A percentile compares a stretch with the other conserved stretches of the same genome.
Conservation (phyloP, 768 basidiomycete genomes). For the Sistotremastrum suecicum region DNA sequence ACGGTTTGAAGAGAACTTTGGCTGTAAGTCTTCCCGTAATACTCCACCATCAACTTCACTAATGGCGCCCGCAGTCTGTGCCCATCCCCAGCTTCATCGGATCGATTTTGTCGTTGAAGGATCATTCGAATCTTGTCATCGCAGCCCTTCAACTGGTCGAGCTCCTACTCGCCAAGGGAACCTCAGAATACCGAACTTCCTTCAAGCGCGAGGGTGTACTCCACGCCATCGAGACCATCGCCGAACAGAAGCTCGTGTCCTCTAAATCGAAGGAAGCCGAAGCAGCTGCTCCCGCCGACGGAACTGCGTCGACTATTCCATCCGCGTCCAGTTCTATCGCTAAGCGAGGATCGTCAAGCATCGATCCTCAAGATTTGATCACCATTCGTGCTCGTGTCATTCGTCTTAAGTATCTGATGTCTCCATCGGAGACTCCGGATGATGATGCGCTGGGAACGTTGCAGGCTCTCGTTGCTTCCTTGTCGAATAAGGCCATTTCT, state of each 20-base stretch:
- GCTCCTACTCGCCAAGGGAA: slow-evolving; percentile 71
- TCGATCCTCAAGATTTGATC: slow-evolving; percentile 83
- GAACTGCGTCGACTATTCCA: slow-evolving; percentile 15
- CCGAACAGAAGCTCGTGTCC: slow-evolving; percentile 45
- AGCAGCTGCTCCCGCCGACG: slow-evolving; percentile 26
- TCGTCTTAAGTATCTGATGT: slow-evolving; percentile 57
- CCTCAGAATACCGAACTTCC: slow-evolving; percentile 70
- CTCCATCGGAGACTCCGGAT: slow-evolving; percentile 22
- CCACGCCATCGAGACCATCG: slow-evolving; percentile 78
- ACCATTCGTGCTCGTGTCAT: slow-evolving; percentile 86
- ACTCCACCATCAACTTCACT: slow-evolving; percentile 3
- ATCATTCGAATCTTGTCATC: slow-evolving; percentile 76
- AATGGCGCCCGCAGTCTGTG: slow-evolving; percentile 45
- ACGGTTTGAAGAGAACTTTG: slow-evolving; percentile 62
- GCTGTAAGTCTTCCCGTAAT: slow-evolving; percentile 35
- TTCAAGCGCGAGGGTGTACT: slow-evolving; percentile 94
- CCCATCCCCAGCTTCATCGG: slow-evolving; percentile 93
- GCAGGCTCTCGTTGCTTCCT: slow-evolving; percentile 44
- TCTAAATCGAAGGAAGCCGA: slow-evolving; percentile 35
- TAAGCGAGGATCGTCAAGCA: slow-evolving; percentile 53
- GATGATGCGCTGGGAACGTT: slow-evolving; percentile 54
- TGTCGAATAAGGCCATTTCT: slow-evolving; percentile 38
- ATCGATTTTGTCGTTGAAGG: slow-evolving; percentile 83
- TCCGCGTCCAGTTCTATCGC: slow-evolving; percentile 26
- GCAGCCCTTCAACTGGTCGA: slow-evolving; percentile 90